A percentile compares a stretch with the other conserved stretches of the same genome.
phyloP scores from a whole-genome alignment of 257 asterid species.

The Petunia axillaris region DNA sequence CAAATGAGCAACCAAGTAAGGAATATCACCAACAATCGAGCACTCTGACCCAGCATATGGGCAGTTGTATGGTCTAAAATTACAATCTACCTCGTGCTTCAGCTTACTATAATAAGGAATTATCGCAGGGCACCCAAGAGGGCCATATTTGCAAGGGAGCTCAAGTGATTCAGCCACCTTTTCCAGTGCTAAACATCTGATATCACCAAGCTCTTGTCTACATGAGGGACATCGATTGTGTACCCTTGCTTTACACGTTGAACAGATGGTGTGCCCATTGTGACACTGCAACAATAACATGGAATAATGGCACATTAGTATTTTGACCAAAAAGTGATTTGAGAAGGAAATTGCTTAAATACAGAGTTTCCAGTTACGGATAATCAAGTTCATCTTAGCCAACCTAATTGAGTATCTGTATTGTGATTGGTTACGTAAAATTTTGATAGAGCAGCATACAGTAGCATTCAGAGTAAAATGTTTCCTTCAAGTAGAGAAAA shows the following conservation, averaged over 20 bases:
- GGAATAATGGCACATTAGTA: conserved; percentile 15
- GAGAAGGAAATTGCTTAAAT: background rate
- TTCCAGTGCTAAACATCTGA: conserved; percentile 60
- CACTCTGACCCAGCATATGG: conserved; percentile 69
- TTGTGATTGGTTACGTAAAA: background rate
- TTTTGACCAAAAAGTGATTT: background rate
- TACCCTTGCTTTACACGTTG: conserved; percentile 54
- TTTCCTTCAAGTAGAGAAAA: background rate
- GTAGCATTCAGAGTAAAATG: background rate
- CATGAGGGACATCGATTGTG: conserved; percentile 67
- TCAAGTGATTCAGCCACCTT: conserved; percentile 63
- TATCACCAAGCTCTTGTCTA: conserved; percentile 66
- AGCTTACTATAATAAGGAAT: conserved; percentile 47
- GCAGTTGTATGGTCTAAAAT: conserved; percentile 59
- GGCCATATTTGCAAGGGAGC: conserved; percentile 53
- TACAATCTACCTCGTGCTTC: conserved; percentile 56
- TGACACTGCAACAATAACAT: conserved; percentile 49
- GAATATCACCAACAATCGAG: conserved; percentile 52
- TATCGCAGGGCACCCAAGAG: conserved; percentile 42
- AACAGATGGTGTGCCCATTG: conserved; percentile 62
- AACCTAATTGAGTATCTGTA: background rate
- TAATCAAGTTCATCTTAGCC: background rate
- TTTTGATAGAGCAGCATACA: background rate
- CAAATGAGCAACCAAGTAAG: conserved; percentile 47
- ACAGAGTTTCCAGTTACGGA: background rate